Percentiles rank a stretch among this genome's conserved stretches.
Conservation (phyloP, 345 rosid species). For the Lepidium africanum region DNA sequence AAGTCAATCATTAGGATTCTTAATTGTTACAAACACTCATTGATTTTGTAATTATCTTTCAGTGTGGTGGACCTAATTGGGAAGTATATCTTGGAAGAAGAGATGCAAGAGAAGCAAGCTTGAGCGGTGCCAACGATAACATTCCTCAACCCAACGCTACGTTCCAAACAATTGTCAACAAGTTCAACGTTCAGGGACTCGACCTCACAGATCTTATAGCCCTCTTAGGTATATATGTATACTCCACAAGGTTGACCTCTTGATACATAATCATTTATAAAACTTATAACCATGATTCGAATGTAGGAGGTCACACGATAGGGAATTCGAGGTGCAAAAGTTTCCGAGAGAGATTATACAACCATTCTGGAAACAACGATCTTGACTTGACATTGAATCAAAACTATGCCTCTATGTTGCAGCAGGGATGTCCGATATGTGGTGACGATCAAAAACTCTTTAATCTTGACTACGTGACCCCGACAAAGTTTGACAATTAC, state of each 20-base stretch:
- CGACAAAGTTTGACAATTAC: constrained; percentile 47
- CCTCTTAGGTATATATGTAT: constrained; percentile 51
- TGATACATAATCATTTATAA: background rate
- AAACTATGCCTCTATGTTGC: constrained; percentile 37
- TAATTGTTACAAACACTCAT: background rate
- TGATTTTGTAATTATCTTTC: background rate
- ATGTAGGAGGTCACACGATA: constrained; percentile 56
- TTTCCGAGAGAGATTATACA: constrained; percentile 61
- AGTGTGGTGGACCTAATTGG: constrained; percentile 81
- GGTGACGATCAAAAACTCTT: constrained; percentile 47
- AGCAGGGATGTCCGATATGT: constrained; percentile 40
- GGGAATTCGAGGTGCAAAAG: constrained; percentile 49
- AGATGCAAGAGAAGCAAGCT: constrained; percentile 63
- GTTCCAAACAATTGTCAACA: constrained; percentile 41
- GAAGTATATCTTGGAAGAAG: constrained; percentile 69
- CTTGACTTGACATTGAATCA: constrained; percentile 44
- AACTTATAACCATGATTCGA: background rate
- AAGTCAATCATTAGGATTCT: constrained; percentile 8
- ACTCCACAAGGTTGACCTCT: background rate
- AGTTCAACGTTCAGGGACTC: constrained; percentile 67
- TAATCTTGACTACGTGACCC: constrained; percentile 48
- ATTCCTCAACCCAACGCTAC: constrained; percentile 74
- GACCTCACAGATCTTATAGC: constrained; percentile 62
- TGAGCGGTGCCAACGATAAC: constrained; percentile 44
- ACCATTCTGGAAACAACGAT: constrained; percentile 48